These are phyloP conservation scores for Termitomyces sp. DNA, from an alignment of 768 basidiomycete species.

Conservation along the genomic window DNA sequence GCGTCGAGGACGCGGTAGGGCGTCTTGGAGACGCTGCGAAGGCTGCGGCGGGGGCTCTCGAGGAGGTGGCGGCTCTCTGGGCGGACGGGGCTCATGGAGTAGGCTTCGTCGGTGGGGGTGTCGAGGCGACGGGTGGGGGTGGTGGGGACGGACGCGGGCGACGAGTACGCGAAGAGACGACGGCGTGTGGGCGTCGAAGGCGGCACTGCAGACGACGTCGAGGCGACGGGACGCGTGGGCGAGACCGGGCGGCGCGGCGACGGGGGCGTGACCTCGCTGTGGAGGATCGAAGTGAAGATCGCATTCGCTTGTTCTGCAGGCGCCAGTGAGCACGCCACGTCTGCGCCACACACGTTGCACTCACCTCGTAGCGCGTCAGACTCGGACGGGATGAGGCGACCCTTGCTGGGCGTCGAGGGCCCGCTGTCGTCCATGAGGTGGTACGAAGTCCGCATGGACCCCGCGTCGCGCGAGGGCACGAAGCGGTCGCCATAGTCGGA, in stretches of 20 bases:
- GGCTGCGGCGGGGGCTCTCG: constrained; percentile 74
- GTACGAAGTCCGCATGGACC: constrained; percentile 63
- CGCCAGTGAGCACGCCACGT: neutral
- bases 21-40: constrained; percentile 85
- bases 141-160: constrained; percentile 51
- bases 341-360: constrained; percentile 6
- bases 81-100: constrained; percentile 87
- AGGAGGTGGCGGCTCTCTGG: constrained; percentile 78
- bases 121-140: constrained; percentile 64
- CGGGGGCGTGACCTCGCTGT: constrained; percentile 72
- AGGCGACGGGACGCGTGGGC: constrained; percentile 37
- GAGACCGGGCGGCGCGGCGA: constrained; percentile 60
- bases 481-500: constrained; percentile 57
- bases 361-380: constrained; percentile 74
- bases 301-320: constrained; percentile 75
- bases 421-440: constrained; percentile 56
- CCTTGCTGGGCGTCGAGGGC: constrained; percentile 56
- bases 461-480: constrained; percentile 58
- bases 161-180: constrained; percentile 65
- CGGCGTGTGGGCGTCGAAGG: constrained; percentile 49
- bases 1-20: constrained; percentile 97
- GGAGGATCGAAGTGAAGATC: constrained; percentile 71
- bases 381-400: constrained; percentile 59
- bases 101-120: constrained; percentile 81
- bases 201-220: constrained; percentile 34